Evolutionary conservation across 768 basidiomycete species (phyloP).

Genomic region (Obba rivulosa): DNA sequence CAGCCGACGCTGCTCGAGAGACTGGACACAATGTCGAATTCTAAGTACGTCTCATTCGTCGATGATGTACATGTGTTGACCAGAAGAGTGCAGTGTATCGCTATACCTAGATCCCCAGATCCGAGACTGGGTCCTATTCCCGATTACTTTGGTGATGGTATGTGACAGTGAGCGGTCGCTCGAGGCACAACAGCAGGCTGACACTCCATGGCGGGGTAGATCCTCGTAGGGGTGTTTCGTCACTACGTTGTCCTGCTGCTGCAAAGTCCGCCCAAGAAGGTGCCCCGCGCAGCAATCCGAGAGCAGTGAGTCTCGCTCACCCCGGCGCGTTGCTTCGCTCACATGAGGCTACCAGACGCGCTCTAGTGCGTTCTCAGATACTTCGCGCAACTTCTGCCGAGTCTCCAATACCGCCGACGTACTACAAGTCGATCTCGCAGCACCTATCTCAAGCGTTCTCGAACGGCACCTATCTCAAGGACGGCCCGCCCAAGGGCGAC

Average conservation of each 20-base stretch:
- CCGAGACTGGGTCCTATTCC: constrained; percentile 90
- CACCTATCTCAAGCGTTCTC: constrained; percentile 68
- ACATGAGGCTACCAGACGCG: constrained; percentile 43
- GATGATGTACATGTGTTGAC: background rate
- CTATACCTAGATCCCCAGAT: constrained; percentile 93
- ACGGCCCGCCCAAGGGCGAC: constrained; percentile 67
- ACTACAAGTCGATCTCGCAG: constrained; percentile 72
- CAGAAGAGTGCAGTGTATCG: constrained; percentile 30
- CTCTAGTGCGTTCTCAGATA: constrained; percentile 76
- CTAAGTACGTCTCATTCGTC: constrained; percentile 17
- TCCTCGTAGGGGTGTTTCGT: constrained; percentile 86
- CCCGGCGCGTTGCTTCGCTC: background rate
- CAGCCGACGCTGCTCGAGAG: background rate
- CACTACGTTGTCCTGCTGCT: constrained; percentile 90
- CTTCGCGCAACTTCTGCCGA: constrained; percentile 75
- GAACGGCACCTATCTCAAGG: constrained; percentile 81
- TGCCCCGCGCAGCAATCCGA: constrained; percentile 69
- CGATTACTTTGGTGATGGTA: constrained; percentile 97
- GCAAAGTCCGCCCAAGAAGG: constrained; percentile 78
- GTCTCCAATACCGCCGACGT: constrained; percentile 72
- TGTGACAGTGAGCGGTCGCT: constrained; percentile 21
- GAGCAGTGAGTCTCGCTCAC: constrained; percentile 71
- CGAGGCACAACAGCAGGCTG: background rate
- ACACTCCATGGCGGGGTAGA: constrained; percentile 38
- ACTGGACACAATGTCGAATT: constrained; percentile 23